Evolutionary conservation across 192 early-diverging fungal genomes (phyloP).

Genomic region (Linderina pennispora): DNA sequence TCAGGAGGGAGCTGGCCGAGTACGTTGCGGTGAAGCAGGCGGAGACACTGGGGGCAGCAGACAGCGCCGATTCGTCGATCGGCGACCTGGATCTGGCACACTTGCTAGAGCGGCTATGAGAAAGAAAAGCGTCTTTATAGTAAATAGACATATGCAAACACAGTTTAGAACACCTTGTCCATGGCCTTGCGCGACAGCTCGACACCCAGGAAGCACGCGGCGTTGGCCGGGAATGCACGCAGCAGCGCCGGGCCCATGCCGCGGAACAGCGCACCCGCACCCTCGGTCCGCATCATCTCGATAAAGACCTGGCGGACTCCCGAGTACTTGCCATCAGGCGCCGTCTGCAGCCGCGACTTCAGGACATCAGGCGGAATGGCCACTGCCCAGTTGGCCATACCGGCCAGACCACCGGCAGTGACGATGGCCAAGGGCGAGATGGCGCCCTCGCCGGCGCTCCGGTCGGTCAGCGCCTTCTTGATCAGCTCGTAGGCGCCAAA

Average conservation of each 20-base stretch:
- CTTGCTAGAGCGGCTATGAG: neutral
- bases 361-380: constrained; percentile 79
- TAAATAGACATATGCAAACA: too few species aligned
- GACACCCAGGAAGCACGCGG: constrained; percentile 70
- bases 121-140: too few species aligned
- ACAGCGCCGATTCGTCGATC: too few species aligned
- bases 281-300: constrained; percentile 51
- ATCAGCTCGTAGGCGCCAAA: constrained; percentile 93
- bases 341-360: constrained; percentile 72
- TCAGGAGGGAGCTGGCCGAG: constrained; percentile 22
- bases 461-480: constrained; percentile 62
- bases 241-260: constrained; percentile 80
- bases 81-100: neutral
- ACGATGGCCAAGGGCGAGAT: constrained; percentile 77
- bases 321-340: constrained; percentile 48
- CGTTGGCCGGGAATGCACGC: constrained; percentile 77
- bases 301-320: constrained; percentile 49
- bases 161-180: constrained; percentile 38
- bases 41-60: neutral
- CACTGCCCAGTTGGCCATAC: constrained; percentile 92
- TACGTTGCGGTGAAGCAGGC: constrained; percentile 11
- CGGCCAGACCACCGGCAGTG: constrained; percentile 96
- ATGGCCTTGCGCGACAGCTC: constrained; percentile 43
- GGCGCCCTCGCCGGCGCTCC: constrained; percentile 61
- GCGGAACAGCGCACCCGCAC: constrained; percentile 66